Conservation (phyloP, 176 grass and related monocot genomes). For the Ensete ventricosum region DNA sequence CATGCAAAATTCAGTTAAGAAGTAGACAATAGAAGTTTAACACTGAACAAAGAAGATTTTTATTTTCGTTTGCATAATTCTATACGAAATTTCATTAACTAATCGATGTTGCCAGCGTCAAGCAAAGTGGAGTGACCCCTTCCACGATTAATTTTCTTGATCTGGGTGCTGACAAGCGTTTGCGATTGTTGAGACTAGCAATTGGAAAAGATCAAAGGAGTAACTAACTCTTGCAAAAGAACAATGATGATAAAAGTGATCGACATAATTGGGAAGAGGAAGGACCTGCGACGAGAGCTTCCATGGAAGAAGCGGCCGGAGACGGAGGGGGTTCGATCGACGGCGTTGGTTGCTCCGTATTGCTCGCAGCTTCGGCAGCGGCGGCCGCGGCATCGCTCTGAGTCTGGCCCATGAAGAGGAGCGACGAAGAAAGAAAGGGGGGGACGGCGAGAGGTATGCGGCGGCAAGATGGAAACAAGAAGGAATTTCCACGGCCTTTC, state of each 20-base stretch:
- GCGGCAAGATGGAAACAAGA: too few relatives aligned
- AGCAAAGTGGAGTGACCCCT: too few relatives aligned
- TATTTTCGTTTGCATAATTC: too few relatives aligned
- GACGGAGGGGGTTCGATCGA: not conserved
- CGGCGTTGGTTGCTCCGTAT: not conserved
- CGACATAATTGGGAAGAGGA: not conserved
- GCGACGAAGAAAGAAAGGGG: not conserved
- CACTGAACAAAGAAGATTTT: not conserved
- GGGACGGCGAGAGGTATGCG: not conserved
- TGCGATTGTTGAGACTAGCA: too few relatives aligned
- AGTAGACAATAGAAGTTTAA: not conserved
- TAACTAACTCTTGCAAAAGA: not conserved
- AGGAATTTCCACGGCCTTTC: too few relatives aligned
- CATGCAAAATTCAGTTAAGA: not conserved
- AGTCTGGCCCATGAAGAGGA: slow-evolving; percentile 7
- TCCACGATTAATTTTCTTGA: too few relatives aligned
- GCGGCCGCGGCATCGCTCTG: not conserved
- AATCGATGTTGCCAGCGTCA: too few relatives aligned
- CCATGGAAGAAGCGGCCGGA: slow-evolving; percentile 27
- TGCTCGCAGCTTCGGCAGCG: not conserved
- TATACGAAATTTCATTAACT: too few relatives aligned
- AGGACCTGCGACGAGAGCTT: slow-evolving; percentile 45
- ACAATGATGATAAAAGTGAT: not conserved
- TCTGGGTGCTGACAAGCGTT: too few relatives aligned
- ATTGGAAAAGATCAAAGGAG: not conserved